Evolutionary conservation across 768 basidiomycete genomes (phyloP).

Genomic region (Kondoa malvinella): DNA sequence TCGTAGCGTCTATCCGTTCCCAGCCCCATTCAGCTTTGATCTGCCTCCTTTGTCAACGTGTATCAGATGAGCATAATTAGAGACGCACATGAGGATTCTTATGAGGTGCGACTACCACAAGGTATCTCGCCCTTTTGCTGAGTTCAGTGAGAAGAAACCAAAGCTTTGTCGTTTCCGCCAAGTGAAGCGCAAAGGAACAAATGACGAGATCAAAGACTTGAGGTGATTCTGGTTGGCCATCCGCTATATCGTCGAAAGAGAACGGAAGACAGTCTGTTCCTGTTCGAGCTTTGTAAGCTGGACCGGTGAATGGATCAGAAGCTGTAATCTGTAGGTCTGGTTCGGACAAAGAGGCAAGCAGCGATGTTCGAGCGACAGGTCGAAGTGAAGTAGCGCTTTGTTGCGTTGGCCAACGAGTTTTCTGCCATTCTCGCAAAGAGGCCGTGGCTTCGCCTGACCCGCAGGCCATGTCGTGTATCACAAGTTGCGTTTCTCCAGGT

Average conservation of each 20-base stretch:
- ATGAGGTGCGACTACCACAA: conserved; percentile 54
- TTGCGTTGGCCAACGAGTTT: neutral
- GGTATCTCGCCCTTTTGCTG: conserved; percentile 46
- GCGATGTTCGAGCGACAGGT: conserved; percentile 18
- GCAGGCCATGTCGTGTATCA: conserved; percentile 48
- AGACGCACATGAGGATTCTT: conserved; percentile 54
- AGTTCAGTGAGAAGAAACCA: conserved; percentile 51
- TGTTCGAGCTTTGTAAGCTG: conserved; percentile 45
- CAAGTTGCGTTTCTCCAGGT: conserved; percentile 20
- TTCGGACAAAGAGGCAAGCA: conserved; percentile 20
- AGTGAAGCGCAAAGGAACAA: conserved; percentile 59
- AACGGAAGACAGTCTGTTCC: conserved; percentile 42
- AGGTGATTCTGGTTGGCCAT: conserved; percentile 12
- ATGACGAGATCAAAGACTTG: conserved; percentile 44
- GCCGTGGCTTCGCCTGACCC: conserved; percentile 29
- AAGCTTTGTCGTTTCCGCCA: conserved; percentile 45
- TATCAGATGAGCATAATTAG: neutral
- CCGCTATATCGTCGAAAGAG: conserved; percentile 47
- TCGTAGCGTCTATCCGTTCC: conserved; percentile 41
- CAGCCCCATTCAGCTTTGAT: conserved; percentile 54
- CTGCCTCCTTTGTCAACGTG: conserved; percentile 29
- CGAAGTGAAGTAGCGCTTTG: conserved; percentile 4
- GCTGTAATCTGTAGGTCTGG: conserved; percentile 12
- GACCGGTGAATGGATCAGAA: conserved; percentile 42
- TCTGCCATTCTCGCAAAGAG: conserved; percentile 5